These are phyloP conservation scores for Podosphaera xanthii DNA, from an alignment of 2,329 filamentous ascomycete genomes.

Conservation along the genomic window DNA sequence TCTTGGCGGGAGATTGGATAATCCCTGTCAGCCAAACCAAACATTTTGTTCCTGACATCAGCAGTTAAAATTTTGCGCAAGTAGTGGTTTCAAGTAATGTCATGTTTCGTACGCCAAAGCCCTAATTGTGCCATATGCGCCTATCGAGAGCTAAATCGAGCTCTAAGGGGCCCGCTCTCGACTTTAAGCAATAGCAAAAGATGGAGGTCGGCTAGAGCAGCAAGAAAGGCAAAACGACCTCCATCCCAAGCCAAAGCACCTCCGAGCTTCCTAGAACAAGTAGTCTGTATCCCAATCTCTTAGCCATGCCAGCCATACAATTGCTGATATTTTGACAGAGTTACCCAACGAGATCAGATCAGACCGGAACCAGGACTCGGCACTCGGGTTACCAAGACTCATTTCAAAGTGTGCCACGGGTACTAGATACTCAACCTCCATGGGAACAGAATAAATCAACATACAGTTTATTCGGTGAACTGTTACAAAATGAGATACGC, in stretches of 20 bases:
- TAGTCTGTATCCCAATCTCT: not conserved
- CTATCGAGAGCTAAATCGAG: constrained; percentile 14
- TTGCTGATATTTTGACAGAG: not conserved
- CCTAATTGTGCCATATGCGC: constrained; percentile 21
- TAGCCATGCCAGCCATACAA: not conserved
- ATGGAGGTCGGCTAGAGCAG: not conserved
- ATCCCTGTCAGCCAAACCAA: no score
- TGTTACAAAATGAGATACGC: constrained; percentile 2
- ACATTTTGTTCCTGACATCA: no score
- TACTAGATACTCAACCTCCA: not conserved
- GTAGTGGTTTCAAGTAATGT: constrained; percentile 16
- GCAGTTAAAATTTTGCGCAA: no score
- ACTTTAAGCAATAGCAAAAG: not conserved
- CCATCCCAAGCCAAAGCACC: not conserved
- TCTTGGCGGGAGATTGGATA: no score
- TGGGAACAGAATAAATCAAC: constrained; percentile 2
- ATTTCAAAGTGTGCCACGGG: not conserved
- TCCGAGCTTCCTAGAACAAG: not conserved
- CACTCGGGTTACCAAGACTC: not conserved
- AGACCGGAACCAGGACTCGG: not conserved
- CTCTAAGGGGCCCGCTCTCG: constrained; percentile 11
- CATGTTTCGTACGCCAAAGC: constrained; percentile 17
- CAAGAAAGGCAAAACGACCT: not conserved
- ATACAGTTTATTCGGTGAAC: constrained; percentile 6
- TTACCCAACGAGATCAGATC: not conserved